These are phyloP conservation scores for Thamnidium elegans DNA, from an alignment of 192 early-diverging fungal genomes.

Conservation along the genomic window DNA sequence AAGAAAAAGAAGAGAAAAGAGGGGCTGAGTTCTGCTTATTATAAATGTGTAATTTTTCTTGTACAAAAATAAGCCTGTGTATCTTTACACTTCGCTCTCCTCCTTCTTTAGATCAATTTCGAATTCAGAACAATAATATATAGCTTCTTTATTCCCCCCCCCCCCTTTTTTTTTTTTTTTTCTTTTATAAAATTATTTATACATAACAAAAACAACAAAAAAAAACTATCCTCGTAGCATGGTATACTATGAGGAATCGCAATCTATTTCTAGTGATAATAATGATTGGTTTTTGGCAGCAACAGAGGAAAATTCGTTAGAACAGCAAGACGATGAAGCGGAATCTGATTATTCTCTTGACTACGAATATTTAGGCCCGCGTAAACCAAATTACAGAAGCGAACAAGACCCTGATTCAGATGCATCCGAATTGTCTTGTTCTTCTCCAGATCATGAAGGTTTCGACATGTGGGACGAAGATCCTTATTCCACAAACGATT, in stretches of 20 bases:
- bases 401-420: constrained; percentile 27
- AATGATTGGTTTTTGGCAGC: not conserved
- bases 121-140: constrained; percentile 23
- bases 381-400: constrained; percentile 28
- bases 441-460: not conserved
- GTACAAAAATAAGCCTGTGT: constrained; percentile 5
- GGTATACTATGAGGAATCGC: not conserved
- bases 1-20: no score
- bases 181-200: not conserved
- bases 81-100: constrained; percentile 4
- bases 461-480: constrained; percentile 43
- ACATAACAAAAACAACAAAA: not conserved
- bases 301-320: not conserved
- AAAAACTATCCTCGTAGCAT: not conserved
- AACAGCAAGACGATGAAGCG: not conserved
- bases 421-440: constrained; percentile 28
- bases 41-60: no score
- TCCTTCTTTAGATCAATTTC: constrained; percentile 23
- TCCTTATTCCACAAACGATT: constrained; percentile 34
- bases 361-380: constrained; percentile 35
- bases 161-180: constrained; percentile 1
- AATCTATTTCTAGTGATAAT: constrained; percentile 6
- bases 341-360: constrained; percentile 33
- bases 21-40: no score
- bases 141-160: constrained; percentile 3